Evolutionary conservation across 2,329 filamentous ascomycete genomes (phyloP), one percentile per base, ranked within the genome.

Genomic region (Nannizzia gypsea): DNA sequence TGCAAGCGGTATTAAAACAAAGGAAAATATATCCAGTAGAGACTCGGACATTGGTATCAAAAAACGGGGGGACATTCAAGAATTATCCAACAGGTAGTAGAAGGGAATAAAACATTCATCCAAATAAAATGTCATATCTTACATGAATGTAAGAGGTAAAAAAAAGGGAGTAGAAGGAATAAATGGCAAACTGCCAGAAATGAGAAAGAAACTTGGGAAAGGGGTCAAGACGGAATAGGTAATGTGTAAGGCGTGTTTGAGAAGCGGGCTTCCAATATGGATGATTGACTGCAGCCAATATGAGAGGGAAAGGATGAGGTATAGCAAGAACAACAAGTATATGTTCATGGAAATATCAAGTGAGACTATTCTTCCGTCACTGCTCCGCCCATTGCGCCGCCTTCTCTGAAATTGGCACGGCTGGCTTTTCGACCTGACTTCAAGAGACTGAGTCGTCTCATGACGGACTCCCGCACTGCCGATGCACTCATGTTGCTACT

Each of bases 381-480:
- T 17, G 66, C 62, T 48, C 67, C 65, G 15, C 50, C 36, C 9
- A 44, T 34, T n/a, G 42, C 55, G 36, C n/a, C 15, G 4, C 54
- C 59, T 9, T 70, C 67, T 62, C 69, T 67, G 38, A 74, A 77
- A 69, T 76, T 80, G 61, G 68, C 75, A 70, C 83, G 85, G 68
- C 81, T 83, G 52, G 76, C 77, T 75, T 88, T 89, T 71, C 84
- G 86, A 31, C 87, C 85, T 57, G 90, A 79, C 70, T 87, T 88
- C 68, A 95, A 77, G 67, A 90, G 77, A 70, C 88, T 93, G 65
- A 95, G 78, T 68, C 90, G 77, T 76, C 90, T 92, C 74, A 86
- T 84, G 65, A 95, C 82, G 61, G 84, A 87, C 38, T 81, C 82
- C 58, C 81, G 81, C 67, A 72, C 69, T 24, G 68, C 70, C 40